A percentile compares a stretch with the other conserved stretches of the same genome.
phyloP scores from a whole-genome alignment of 2,329 filamentous ascomycete species.

The Thielaviopsis euricoi region DNA sequence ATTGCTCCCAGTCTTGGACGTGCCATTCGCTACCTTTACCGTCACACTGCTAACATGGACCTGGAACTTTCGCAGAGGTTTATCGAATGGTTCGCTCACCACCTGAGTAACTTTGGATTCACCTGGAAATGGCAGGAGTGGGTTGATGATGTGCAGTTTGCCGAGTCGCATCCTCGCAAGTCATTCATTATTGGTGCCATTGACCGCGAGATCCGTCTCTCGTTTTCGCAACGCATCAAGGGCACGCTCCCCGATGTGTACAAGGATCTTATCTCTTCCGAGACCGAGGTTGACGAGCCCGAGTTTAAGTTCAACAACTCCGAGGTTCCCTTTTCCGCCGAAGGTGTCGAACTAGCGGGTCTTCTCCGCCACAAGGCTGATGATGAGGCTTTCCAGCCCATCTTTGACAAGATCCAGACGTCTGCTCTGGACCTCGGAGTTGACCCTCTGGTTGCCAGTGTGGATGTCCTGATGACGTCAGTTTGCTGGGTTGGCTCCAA shows the following conservation, averaged over 20 bases:
- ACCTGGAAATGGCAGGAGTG: slow-evolving; percentile 99
- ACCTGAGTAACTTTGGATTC: slow-evolving; percentile 97
- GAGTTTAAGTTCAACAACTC: slow-evolving; percentile 79
- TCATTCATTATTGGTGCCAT: slow-evolving; percentile 81
- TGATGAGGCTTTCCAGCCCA: slow-evolving; percentile 70
- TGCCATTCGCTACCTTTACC: slow-evolving; percentile 83
- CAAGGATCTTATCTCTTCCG: slow-evolving; percentile 61
- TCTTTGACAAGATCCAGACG: slow-evolving; percentile 69
- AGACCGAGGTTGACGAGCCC: slow-evolving; percentile 89
- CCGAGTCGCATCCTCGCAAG: slow-evolving; percentile 70
- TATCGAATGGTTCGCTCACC: slow-evolving; percentile 94
- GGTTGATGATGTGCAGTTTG: slow-evolving; percentile 68
- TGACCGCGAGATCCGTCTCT: slow-evolving; percentile 92
- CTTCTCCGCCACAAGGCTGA: slow-evolving; percentile 71
- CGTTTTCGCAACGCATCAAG: slow-evolving; percentile 90
- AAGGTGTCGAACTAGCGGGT: slow-evolving; percentile 67
- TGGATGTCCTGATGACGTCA: slow-evolving; percentile 83
- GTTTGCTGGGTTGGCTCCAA: slow-evolving; percentile 92
- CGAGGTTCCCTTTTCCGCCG: slow-evolving; percentile 62
- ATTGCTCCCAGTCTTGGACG: slow-evolving; percentile 86
- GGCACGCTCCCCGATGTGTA: slow-evolving; percentile 80
- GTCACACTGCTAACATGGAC: slow-evolving; percentile 67
- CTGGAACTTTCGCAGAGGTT: slow-evolving; percentile 76
- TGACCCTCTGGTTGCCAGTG: slow-evolving; percentile 71
- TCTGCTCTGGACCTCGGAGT: slow-evolving; percentile 53